Conservation (phyloP, 352 stramenopile species). For the Phytopythium delawarense region DNA sequence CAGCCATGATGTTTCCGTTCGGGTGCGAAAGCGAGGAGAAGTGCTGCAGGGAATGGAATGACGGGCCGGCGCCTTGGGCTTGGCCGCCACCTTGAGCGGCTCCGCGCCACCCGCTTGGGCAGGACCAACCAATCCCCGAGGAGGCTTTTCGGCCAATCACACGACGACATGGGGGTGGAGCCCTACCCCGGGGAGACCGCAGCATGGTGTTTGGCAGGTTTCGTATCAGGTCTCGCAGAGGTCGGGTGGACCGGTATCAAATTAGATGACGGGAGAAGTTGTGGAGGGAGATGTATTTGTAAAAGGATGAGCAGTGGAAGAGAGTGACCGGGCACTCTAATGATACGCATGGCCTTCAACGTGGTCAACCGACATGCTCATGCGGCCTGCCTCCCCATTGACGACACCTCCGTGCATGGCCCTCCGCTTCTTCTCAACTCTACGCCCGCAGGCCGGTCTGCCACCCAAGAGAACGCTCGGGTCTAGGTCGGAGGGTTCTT, state of each 20-base stretch:
- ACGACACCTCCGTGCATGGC: no score
- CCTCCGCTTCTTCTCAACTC: neutral
- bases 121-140: conserved; percentile 77
- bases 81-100: neutral
- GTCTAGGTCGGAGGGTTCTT: conserved; percentile 10
- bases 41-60: conserved; percentile 67
- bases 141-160: conserved; percentile 11
- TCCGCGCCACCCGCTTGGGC: conserved; percentile 22
- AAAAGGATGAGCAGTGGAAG: neutral
- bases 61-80: conserved; percentile 10
- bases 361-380: no score
- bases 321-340: neutral
- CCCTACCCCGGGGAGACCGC: neutral
- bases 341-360: no score
- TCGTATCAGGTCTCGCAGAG: neutral
- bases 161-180: neutral
- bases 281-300: neutral
- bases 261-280: neutral
- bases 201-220: neutral
- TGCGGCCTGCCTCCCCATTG: no score
- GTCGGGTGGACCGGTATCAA: neutral
- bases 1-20: conserved; percentile 87
- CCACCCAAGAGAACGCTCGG: neutral
- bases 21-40: conserved; percentile 50
- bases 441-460: neutral